Conservation (phyloP, 2,329 filamentous ascomycete genomes). For the Esteya vermicola region DNA sequence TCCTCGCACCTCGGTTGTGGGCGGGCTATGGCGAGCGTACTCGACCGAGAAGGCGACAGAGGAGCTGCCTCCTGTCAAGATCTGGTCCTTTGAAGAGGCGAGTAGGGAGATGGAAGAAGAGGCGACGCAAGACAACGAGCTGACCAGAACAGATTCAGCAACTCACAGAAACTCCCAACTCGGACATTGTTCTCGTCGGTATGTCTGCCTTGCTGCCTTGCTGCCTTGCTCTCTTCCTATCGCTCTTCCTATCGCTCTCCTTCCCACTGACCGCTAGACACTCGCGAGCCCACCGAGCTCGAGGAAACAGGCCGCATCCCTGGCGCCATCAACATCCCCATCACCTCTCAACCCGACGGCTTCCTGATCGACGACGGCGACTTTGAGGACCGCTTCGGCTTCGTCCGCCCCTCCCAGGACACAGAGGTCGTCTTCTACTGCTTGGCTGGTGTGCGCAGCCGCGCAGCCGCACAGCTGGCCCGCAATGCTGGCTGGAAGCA, state of each 20-base stretch:
- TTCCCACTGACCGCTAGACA: constrained; percentile 29
- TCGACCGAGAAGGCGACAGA: no score
- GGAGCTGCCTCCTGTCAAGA: constrained; percentile 18
- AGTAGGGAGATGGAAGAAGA: neutral
- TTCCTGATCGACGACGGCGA: constrained; percentile 64
- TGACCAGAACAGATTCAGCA: no score
- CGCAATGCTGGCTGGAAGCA: constrained; percentile 59
- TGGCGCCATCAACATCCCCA: constrained; percentile 66
- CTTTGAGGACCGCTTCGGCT: constrained; percentile 73
- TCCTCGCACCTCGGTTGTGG: no score
- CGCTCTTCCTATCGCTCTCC: neutral
- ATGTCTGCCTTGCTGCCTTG: constrained; percentile 9
- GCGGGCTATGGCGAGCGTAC: constrained; percentile 11
- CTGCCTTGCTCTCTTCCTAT: neutral
- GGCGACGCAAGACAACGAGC: constrained; percentile 3
- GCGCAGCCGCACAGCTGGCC: constrained; percentile 64
- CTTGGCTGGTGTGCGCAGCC: constrained; percentile 75
- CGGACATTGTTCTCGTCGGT: constrained; percentile 32
- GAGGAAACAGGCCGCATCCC: constrained; percentile 58
- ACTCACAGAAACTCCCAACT: constrained; percentile 16
- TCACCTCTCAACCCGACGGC: constrained; percentile 62
- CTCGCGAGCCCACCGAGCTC: constrained; percentile 60
- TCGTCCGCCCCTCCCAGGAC: constrained; percentile 45
- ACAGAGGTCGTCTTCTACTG: constrained; percentile 73
- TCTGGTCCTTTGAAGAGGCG: constrained; percentile 34